Evolutionary conservation across 108 stramenopile genomes (phyloP).

Genomic region (Poteriospumella lacustris): DNA sequence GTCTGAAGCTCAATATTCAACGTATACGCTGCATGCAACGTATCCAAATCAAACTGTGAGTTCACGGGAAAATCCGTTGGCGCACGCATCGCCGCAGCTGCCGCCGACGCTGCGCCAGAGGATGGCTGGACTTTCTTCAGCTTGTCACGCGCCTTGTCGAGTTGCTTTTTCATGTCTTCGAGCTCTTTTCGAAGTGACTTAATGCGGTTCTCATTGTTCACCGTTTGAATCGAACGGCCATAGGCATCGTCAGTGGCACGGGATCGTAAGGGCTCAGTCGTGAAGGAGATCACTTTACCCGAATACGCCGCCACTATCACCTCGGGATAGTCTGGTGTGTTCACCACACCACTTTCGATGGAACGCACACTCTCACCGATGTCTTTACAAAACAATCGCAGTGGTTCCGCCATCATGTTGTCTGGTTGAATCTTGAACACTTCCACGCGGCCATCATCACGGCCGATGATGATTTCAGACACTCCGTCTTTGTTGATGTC

Average conservation of each 20-base stretch:
- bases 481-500: constrained; percentile 43
- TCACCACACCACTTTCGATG: constrained; percentile 35
- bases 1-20: constrained; percentile 40
- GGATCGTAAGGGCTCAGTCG: constrained; percentile 34
- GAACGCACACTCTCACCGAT: constrained; percentile 48
- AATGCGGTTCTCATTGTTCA: constrained; percentile 44
- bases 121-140: neutral
- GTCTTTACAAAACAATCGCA: constrained; percentile 15
- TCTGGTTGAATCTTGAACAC: constrained; percentile 14
- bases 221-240: constrained; percentile 36
- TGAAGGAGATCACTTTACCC: constrained; percentile 41
- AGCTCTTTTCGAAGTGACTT: constrained; percentile 37
- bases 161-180: constrained; percentile 28
- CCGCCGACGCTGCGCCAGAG: constrained; percentile 25
- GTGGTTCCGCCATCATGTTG: neutral
- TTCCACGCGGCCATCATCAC: constrained; percentile 44
- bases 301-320: constrained; percentile 40
- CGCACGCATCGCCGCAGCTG: constrained; percentile 35
- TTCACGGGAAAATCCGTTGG: no score
- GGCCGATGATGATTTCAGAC: constrained; percentile 37
- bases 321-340: constrained; percentile 21
- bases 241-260: constrained; percentile 27
- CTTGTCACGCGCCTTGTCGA: neutral
- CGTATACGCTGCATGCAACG: constrained; percentile 33
- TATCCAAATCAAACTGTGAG: constrained; percentile 35